Conservation (phyloP, 2,329 filamentous ascomycete species). For the Ceratocystis colombiana region DNA sequence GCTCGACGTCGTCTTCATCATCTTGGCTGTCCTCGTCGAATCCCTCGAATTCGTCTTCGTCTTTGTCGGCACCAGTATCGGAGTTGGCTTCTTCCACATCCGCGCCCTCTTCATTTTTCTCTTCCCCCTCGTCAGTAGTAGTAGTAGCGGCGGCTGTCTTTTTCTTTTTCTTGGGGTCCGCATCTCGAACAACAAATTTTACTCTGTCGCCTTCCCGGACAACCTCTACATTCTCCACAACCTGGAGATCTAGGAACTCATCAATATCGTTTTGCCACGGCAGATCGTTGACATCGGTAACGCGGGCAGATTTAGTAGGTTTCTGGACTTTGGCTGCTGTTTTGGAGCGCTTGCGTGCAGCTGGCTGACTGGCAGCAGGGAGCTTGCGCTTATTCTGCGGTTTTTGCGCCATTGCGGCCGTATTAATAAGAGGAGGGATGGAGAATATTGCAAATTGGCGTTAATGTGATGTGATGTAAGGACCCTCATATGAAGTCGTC, state of each 20-base stretch:
- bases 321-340: constrained; percentile 21
- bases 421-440: no score
- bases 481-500: background rate
- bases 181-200: constrained; percentile 43
- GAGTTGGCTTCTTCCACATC: constrained; percentile 23
- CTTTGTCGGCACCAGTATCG: constrained; percentile 29
- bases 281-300: constrained; percentile 40
- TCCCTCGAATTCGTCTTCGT: constrained; percentile 53
- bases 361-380: constrained; percentile 2
- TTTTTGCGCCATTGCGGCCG: constrained; percentile 9
- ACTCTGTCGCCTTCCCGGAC: constrained; percentile 52
- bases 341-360: constrained; percentile 22
- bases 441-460: background rate
- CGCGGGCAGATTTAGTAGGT: constrained; percentile 29
- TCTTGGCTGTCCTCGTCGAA: constrained; percentile 45
- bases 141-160: constrained; percentile 18
- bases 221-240: constrained; percentile 86
- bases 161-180: constrained; percentile 23
- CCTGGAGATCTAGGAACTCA: constrained; percentile 84
- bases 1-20: constrained; percentile 30
- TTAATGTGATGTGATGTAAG: no score
- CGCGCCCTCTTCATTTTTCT: constrained; percentile 55
- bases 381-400: constrained; percentile 21
- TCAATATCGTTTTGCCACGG: constrained; percentile 71
- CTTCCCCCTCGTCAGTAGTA: constrained; percentile 34